Base-by-base conservation (phyloP, 352 stramenopile genomes). In the Globisporangium nunn region DNA sequence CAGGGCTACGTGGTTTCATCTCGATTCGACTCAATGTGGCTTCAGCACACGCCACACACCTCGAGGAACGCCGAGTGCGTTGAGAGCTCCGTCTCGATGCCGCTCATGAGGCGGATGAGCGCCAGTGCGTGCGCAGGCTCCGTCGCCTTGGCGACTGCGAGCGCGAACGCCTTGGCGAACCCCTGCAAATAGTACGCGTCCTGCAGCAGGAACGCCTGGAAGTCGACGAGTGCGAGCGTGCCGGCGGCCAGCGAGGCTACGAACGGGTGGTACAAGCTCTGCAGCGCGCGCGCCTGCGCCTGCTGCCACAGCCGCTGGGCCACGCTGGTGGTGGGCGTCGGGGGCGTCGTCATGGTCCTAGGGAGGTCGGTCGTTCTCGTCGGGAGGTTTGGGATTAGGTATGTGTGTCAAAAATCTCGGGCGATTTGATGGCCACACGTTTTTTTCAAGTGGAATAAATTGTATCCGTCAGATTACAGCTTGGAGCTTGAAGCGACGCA, bases 231-330 rank as follows among this genome's bases (percentile, higher is more conserved):
- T 0, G 63, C 56, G 46, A 85, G 67, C 52, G 59, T 61, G 15
- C 75, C 75, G 0, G 59, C 58, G 4, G 62, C 72, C 48, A 85
- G 58, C 6, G 58, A 59, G 18, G 70, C 53, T 49, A 81, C 67
- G 47, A 85, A 85, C 37, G 75, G 72, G 62, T 85, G 75, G 72
- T 74, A 85, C 40, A 85, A 56, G 41, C 63, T 71, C 61, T 69
- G 58, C 47, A 63, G 69, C 18, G 67, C 65, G 29, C 64, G 62
- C 28, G 48, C 50, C 43, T 67, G 49, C 17, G 70, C 63, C 54
- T 71, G 59, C 33, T 51, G 15, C 74, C 74, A 85, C 40, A 85
- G 66, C 14, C 28, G 39, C 48, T 49, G n/a, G 33, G 67, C 59
- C 12, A 74, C 31, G 5, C 47, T 41, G 2, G 33, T 28, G 18